Evolutionary conservation across 352 stramenopile species (phyloP).

Genomic region (Phytophthora parvispora): DNA sequence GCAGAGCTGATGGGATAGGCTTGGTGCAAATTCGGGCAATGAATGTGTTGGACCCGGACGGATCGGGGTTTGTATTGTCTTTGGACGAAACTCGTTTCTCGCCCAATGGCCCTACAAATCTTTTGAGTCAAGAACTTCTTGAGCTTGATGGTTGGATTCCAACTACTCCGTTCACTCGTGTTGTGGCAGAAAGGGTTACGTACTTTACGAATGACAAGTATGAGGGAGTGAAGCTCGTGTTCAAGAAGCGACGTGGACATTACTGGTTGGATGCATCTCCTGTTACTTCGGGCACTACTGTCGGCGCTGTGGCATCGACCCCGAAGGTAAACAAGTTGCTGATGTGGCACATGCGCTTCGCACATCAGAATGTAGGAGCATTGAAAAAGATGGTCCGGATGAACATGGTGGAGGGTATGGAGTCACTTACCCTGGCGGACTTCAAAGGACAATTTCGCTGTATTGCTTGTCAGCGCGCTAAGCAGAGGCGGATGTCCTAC

Average conservation of each 20-base stretch:
- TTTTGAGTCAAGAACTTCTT: no score
- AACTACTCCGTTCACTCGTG: no score
- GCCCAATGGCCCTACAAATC: no score
- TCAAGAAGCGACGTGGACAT: not conserved
- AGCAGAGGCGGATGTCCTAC: not conserved
- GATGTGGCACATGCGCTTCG: not conserved
- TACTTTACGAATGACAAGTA: not conserved
- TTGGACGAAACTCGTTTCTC: not conserved
- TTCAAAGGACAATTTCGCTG: not conserved
- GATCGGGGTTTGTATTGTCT: not conserved
- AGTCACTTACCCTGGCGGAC: not conserved
- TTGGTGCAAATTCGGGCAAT: not conserved
- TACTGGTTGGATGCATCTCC: not conserved
- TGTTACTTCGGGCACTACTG: not conserved
- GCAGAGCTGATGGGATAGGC: not conserved
- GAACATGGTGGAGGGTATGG: not conserved
- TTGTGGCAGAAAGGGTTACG: not conserved
- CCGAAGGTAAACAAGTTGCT: not conserved
- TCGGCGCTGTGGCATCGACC: not conserved
- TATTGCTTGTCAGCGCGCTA: not conserved
- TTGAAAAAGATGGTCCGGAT: not conserved
- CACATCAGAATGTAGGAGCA: not conserved
- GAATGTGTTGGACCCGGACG: not conserved
- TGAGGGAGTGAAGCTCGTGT: not conserved
- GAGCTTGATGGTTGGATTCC: no score